phyloP scores from a whole-genome alignment of 192 early-diverging fungal genomes.

The Coemansia sp. region DNA sequence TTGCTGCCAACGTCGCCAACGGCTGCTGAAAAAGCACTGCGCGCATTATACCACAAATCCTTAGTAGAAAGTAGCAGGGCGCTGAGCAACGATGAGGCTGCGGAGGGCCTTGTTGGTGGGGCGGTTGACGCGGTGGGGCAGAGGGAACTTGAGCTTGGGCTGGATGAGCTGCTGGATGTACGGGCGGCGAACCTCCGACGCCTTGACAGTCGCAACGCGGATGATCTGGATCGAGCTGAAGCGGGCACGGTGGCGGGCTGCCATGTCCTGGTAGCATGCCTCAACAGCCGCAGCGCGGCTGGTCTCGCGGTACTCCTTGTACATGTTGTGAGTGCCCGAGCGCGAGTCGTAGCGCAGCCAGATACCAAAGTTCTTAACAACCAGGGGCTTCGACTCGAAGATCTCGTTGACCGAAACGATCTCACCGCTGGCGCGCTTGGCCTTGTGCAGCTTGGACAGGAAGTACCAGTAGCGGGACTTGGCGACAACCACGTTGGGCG shows the following conservation, averaged over 20 bases:
- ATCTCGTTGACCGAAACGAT: conserved; percentile 97
- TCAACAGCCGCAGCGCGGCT: conserved; percentile 72
- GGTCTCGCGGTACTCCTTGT: conserved; percentile 99
- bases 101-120: conserved; percentile 79
- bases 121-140: conserved; percentile 92
- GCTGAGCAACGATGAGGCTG: conserved; percentile 83
- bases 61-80: conserved; percentile 87
- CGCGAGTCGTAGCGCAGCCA: conserved; percentile 99
- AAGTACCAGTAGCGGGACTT: conserved; percentile 99
- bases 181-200: conserved; percentile 88
- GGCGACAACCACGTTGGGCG: conserved; percentile 97
- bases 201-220: conserved; percentile 90
- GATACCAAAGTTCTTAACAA: conserved; percentile 98
- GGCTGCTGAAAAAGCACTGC: neutral
- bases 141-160: conserved; percentile 92
- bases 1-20: neutral
- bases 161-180: conserved; percentile 96
- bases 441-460: conserved; percentile 96
- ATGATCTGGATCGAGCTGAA: conserved; percentile 99
- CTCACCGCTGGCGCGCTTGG: conserved; percentile 98
- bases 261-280: conserved; percentile 95
- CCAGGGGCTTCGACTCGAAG: conserved; percentile 88
- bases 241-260: conserved; percentile 96
- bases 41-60: conserved; percentile 7
- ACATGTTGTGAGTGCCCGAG: conserved; percentile 99